Base-by-base conservation (phyloP, 2,329 filamentous ascomycete species). In the Keithomyces neogunnii region DNA sequence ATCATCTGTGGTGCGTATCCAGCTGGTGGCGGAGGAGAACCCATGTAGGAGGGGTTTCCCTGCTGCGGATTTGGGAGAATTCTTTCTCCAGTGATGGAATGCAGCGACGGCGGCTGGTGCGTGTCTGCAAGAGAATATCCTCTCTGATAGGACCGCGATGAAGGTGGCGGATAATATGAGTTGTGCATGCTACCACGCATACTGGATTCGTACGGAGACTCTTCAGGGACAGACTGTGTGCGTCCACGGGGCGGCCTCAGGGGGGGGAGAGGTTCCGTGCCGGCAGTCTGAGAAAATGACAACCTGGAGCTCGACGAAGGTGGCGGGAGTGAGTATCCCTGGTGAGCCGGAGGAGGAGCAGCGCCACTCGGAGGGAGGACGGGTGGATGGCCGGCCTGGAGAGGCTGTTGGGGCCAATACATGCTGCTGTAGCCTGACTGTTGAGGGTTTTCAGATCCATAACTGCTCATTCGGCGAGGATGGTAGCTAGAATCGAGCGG, bases 171-270 rank as follows among this genome's bases (percentile, higher is more conserved):
- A 48, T 69, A 71, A 49, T 67, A 71, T n/a, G 59, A 53, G 51
- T 53, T 53, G 45, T 63, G 63, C 48, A 60, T 55, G 33, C 59
- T 54, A 9, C 62, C 56, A n/a, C 66, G 61, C 56, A 66, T 60
- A 51, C 52, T 60, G n/a, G 62, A 50, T 19, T 70, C 68, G 44
- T 66, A 56, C 46, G 65, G 54, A 8, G 56, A 51, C 28, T 68
- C 67, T 11, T 70, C 67, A 8, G 62, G 62, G 4, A 68, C 49
- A 35, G 67, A 64, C 32, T 65, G 66, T 42, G 61, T 63, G 26
- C 66, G 66, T 33, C 60, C 59, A 39, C 69, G 62, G 11, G 69
- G 62, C n/a, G 69, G 69, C 39, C 69, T 62, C 38, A 71, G 58
- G 5, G 69, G 68, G 4, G 69, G 69, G 28, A 71, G 57, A 29